These are phyloP conservation scores for Hypoxylon lienhwacheense DNA, from an alignment of 495 filamentous ascomycete species.

Conservation along the genomic window DNA sequence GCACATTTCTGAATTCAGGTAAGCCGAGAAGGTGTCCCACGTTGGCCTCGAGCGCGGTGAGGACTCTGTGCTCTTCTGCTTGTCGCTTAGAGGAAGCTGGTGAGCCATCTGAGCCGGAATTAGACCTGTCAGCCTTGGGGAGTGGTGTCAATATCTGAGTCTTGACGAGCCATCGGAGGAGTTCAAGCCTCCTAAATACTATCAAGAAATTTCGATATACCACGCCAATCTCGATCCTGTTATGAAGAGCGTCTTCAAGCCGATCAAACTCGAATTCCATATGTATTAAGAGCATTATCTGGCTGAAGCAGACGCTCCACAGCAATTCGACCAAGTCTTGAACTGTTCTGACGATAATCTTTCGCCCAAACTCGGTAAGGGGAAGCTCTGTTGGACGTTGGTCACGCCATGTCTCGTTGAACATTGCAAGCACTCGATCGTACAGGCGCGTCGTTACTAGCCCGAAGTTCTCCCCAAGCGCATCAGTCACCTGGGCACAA, in stretches of 20 bases:
- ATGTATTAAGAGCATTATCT: conserved; percentile 81
- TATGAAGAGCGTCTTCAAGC: conserved; percentile 61
- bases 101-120: conserved; percentile 27
- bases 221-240: conserved; percentile 64
- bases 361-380: conserved; percentile 71
- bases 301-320: conserved; percentile 70
- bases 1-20: conserved; percentile 31
- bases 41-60: conserved; percentile 55
- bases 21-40: conserved; percentile 55
- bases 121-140: conserved; percentile 41
- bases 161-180: conserved; percentile 78
- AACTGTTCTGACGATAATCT: conserved; percentile 69
- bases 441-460: conserved; percentile 58
- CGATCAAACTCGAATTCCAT: conserved; percentile 76
- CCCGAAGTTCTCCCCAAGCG: conserved; percentile 59
- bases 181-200: conserved; percentile 70
- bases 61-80: conserved; percentile 43
- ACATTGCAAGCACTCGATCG: conserved; percentile 45
- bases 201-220: conserved; percentile 69
- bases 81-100: conserved; percentile 37
- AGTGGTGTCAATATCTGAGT: conserved; percentile 52
- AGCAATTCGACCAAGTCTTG: conserved; percentile 75
- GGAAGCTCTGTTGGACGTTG: conserved; percentile 45
- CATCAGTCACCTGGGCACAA: conserved; percentile 55
- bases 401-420: conserved; percentile 37